Evolutionary conservation across 1,284 basidiomycete genomes (phyloP), one percentile per base, ranked within the genome.

Genomic region (Schizopora paradoxa): DNA sequence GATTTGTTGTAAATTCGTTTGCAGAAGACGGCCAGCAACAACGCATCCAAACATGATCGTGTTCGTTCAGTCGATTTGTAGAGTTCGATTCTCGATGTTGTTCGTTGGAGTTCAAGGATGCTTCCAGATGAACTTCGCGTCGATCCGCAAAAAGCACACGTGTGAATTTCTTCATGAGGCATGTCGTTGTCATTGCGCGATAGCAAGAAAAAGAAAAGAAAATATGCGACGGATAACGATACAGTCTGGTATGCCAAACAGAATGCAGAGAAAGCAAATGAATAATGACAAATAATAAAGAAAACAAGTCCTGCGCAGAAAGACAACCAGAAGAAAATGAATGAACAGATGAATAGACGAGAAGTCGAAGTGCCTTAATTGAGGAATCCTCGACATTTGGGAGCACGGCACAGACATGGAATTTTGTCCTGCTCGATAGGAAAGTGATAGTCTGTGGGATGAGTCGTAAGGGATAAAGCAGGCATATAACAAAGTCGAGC

Each of bases 341-440:
- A 40, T 13, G 28, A 32, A 41, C 6, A 5, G 18, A 18, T 21
- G 35, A 37, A n/a, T 10, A 8, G 19, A 37, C 35, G 16, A 31
- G 28, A 37, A 11, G 18, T 10, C 11, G 18, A 18, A 21, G 18
- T 11, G 18, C 35, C 13, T 52, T 74, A 93, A 69, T 93, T 93
- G 71, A 92, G 85, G 72, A 79, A 92, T 51, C 90, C 90, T 58
- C 88, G 82, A 67, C 90, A 93, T 66, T 86, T 90, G 56, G 74
- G 73, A 52, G 88, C 86, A 54, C 90, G 89, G 60, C 90, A 92
- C 19, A 92, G 71, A 70, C 90, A 93, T 40, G 86, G 86, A 54
- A 93, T 92, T 66, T 87, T 95, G 72, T 87, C 90, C 66, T 90
- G 85, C 67, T 94, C 89, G 62, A 91, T 86, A 37, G 90, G 90